phyloP scores from a whole-genome alignment of 345 rosid genomes.

The Euphorbia tirucalli region DNA sequence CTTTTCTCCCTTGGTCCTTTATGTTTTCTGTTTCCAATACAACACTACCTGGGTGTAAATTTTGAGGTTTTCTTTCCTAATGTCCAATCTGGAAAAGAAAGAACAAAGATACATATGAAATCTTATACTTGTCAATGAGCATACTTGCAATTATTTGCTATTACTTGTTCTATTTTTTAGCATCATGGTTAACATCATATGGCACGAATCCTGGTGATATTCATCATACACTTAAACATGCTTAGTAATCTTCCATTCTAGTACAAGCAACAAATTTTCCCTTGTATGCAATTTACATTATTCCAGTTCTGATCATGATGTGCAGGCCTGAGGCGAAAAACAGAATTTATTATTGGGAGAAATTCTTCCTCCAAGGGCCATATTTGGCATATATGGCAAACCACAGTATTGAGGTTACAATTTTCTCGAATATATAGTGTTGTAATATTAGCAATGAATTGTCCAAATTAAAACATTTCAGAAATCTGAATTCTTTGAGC shows the following conservation, averaged over 20 bases:
- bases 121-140: background rate
- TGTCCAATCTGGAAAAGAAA: background rate
- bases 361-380: conserved; percentile 5
- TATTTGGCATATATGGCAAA: conserved; percentile 17
- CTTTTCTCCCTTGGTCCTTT: background rate
- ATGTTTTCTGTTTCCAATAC: no score
- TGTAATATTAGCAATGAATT: conserved; percentile 25
- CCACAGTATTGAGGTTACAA: conserved; percentile 21
- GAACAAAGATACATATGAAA: background rate
- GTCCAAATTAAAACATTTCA: conserved; percentile 18
- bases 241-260: background rate
- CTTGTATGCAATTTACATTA: background rate
- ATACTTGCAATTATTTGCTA: background rate
- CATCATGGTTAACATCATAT: background rate
- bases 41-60: no score
- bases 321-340: conserved; percentile 24
- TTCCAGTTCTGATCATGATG: background rate
- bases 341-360: conserved; percentile 10
- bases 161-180: background rate
- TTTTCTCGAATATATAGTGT: conserved; percentile 10
- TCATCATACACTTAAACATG: background rate
- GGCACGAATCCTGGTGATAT: background rate
- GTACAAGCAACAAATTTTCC: background rate
- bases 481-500: conserved; percentile 21
- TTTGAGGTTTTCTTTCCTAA: no score